Base-by-base conservation (phyloP, 2,329 filamentous ascomycete genomes). In the Xylariomycetidae sp. region DNA sequence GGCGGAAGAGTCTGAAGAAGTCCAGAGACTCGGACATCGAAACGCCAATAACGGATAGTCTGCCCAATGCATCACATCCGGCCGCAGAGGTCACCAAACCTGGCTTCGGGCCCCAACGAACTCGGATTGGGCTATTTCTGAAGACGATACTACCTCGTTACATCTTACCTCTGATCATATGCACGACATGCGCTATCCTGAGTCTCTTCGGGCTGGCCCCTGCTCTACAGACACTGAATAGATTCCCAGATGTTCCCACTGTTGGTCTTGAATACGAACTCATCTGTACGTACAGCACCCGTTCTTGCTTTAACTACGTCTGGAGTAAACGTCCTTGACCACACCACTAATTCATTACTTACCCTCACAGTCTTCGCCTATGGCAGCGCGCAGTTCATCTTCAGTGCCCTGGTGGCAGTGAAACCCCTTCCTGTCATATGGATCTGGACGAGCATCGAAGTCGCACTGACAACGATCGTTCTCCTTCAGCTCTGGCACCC, bases 301-400 rank as follows among this genome's bases (percentile, higher is more conserved):
- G 7, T 27, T 7, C 12, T 27, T n/a, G 7, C 16, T 7, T 8
- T 9, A 14, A 11, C 8, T 8, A 27, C 16, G 12, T 8, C 25
- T 14, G 16, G 25, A 14, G 6, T 6, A 7, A 27, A 7, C 6
- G n/a, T 6, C 5, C 25, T 7, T 12, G 6, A 14, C n/a, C 7
- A 12, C n/a, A 27, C 25, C 25, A 7, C 12, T 12, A 6, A 27
- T n/a, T 12, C 6, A 27, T 7, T 27, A 13, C 25, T 6, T 13
- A 27, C 12, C 7, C 7, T 13, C 25, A 7, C 23, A 31, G 29
- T 31, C n/a, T 31, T 31, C 14, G 29, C 29, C 7, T 31, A 31
- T 20, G 29, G 29, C 16, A 31, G 29, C 17, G 29, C 29, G 15
- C 29, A 31, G n/a, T 31, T 31, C 16, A 5, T 31, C 17, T 31